Base-by-base conservation (phyloP, 495 filamentous ascomycete genomes). In the Aspergillus baeticus region DNA sequence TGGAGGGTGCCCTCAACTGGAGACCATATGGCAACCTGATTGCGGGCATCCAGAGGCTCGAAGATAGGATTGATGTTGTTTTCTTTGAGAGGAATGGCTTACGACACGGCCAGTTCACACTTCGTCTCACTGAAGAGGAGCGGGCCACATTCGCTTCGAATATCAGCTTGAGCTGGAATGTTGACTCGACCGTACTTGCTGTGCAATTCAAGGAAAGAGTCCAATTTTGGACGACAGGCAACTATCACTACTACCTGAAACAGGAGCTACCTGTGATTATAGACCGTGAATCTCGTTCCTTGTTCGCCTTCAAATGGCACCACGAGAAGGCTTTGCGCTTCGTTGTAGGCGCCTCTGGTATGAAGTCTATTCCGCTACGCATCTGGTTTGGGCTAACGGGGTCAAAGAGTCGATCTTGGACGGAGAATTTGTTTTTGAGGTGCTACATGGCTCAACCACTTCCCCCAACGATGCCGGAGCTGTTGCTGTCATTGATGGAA, bases 211-310 rank as follows among this genome's bases (percentile, higher is more conserved):
- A 75, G 38, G 85, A 96, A 59, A 80, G 86, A 37, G 74, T 93
- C 14, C 94, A 98, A 62, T 74, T 98, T n/a, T 98, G 94, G 92
- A 95, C 90, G 2, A 94, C 87, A 77, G 89, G 92, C 8, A 98
- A 98, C 66, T 98, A 98, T 63, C 89, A 98, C 64, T 98, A 92
- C 79, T 98, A 98, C 66, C 75, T 98, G n/a, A 98, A 98, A 71
- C 93, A 96, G 72, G 94, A 98, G 64, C 77, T 92, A 13, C 71
- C 70, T 4, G 71, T 80, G 22, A 68, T 68, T 10, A 47, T 64
- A 6, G 63, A 68, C 50, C 23, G 59, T 14, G 54, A 53, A 22
- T 64, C 45, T 49, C 58, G 68, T 37, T 37, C 54, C 23, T 69
- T 69, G 33, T 70, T 66, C 58, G 67, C 72, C 36, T 69, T 85